Evolutionary conservation across 1,284 basidiomycete genomes (phyloP), one percentile per base, ranked within the genome.

Genomic region (Ceratobasidium sp.): DNA sequence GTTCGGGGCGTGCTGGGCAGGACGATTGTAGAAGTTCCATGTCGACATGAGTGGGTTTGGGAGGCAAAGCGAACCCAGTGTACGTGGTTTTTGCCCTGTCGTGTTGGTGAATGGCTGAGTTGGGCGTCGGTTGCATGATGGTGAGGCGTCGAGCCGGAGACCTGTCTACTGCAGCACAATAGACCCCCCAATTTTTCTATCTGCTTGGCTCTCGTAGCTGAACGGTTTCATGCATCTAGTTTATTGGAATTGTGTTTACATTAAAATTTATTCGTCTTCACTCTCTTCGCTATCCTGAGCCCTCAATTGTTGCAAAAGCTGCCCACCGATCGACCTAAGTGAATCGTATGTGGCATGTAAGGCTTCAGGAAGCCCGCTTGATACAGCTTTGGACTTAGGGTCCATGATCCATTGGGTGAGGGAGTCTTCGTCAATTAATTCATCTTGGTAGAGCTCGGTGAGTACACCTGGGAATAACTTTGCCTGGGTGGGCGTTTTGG

Each of bases 381-480:
- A 59, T 30, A 41, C 79, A 6, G 80, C 81, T 39, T 76, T 77
- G 0, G 80, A 77, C 32, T 77, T 74, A 5, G 75, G 74, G 12
- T 79, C 74, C 30, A 77, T 78, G 69, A 80, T 79, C 82, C 82
- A 83, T 58, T 80, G 78, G 21, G 81, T 71, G 46, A 83, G 75
- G 23, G 78, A 79, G 21, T 80, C 78, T 59, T 81, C 81, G 21
- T 78, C 79, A 12, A 81, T 76, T 5, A 81, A 71, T 60, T 83
- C 82, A 10, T 77, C 75, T 74, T 82, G 80, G 76, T 82, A 83
- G 57, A 81, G 74, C 23, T 79, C 79, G 32, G 80, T 76, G 3
- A 82, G 76, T 58, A 81, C 75, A n/a, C 80, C 76, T 6, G 79
- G 79, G 50, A 60, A 59, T 41, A 62, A 21, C 16, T 43, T 34